Base-by-base conservation (phyloP, 2,329 filamentous ascomycete genomes). In the Nemania abortiva region DNA sequence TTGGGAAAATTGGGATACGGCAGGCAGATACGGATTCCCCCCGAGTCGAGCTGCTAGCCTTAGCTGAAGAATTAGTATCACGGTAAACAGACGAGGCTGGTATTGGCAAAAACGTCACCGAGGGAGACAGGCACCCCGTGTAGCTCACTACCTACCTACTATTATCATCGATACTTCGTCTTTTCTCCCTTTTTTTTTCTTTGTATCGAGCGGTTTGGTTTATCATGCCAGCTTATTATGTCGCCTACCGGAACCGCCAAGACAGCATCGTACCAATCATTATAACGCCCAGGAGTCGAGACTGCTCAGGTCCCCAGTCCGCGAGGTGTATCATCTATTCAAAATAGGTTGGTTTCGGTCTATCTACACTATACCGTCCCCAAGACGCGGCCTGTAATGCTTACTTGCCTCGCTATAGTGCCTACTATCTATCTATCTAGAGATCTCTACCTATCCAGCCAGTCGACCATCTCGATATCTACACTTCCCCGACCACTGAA, bases 151-250 rank as follows among this genome's bases (percentile, higher is more conserved):
- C 37, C 37, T 42, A 42, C 37, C 49, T 62, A 61, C 20, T 53
- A 52, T 54, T 60, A 62, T 58, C 34, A 52, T 64, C 29, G 49
- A 66, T 66, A 54, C n/a, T 42, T 67, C 57, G 29, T n/a, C n/a
- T n/a, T n/a, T n/a, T n/a, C n/a, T n/a, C n/a, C n/a, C n/a, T n/a
- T n/a, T n/a, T 27, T 24, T 31, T 34, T 59, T 50, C 37, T 27
- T 7, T 45, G 18, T 63, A 63, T 55, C n/a, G 47, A 59, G 37
- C 57, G n/a, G n/a, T n/a, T n/a, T n/a, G 54, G 34, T 47, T 60
- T 49, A 52, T 49, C 22, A 31, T 53, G 18, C 6, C 6, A 54
- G 29, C 49, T 37, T 5, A 9, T 31, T 6, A 24, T 6, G 39
- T 39, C 39, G 15, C 18, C 3, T n/a, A 6, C 6, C 20, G 6